A percentile compares a stretch with the other conserved stretches of the same genome.
phyloP scores from a whole-genome alignment of 139 green algal species.

The Closterium sp. region DNA sequence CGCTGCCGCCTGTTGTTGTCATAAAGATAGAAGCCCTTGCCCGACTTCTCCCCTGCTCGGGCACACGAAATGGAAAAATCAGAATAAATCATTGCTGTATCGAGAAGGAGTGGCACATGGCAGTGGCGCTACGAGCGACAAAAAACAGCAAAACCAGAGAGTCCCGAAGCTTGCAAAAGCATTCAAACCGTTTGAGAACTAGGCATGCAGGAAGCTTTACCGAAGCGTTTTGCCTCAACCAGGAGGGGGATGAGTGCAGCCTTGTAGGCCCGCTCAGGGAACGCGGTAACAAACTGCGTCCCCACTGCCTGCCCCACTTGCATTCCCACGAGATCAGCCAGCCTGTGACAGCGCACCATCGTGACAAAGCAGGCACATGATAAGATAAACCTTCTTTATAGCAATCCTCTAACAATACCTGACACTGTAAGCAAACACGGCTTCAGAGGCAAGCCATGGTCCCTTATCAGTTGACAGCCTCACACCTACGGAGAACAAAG shows the following conservation, averaged over 20 bases:
- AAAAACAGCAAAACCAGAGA: background rate
- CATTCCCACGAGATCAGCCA: slow-evolving; percentile 78
- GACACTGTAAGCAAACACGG: too few species aligned
- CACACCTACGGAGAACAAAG: background rate
- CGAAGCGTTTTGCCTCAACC: slow-evolving; percentile 16
- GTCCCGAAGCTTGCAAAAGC: background rate
- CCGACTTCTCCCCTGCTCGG: slow-evolving; percentile 82
- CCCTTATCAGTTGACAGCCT: background rate
- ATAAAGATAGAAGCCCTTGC: slow-evolving; percentile 91
- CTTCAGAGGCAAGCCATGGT: too few species aligned
- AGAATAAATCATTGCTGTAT: too few species aligned
- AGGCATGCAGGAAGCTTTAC: background rate
- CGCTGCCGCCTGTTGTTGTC: slow-evolving; percentile 69
- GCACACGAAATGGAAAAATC: background rate
- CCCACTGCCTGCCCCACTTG: slow-evolving; percentile 93
- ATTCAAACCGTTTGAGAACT: background rate
- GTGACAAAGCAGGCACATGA: too few species aligned
- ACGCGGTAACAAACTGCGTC: slow-evolving; percentile 87
- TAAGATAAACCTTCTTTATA: too few species aligned
- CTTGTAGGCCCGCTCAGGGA: slow-evolving; percentile 74
- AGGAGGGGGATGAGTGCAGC: slow-evolving; percentile 68
- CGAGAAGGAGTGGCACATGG: too few species aligned
- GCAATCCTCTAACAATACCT: too few species aligned
- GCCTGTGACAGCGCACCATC: slow-evolving; percentile 32
- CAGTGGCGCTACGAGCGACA: background rate